Percentiles rank a stretch among this genome's conserved stretches.
Conservation (phyloP, 805 yeast genomes). For the Ogataea chonburiensis region DNA sequence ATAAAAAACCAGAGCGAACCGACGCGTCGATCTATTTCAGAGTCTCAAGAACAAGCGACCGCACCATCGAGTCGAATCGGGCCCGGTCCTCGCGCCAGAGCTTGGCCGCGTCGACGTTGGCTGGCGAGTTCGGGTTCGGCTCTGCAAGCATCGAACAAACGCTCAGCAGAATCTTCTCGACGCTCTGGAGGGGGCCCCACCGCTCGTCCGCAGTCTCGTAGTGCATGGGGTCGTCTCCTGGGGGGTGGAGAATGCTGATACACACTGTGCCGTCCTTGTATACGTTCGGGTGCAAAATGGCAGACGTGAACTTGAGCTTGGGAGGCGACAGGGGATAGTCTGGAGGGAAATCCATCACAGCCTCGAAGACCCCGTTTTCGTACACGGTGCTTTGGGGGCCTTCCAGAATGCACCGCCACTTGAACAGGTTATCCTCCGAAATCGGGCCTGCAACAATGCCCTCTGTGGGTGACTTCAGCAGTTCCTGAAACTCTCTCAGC, state of each 20-base stretch:
- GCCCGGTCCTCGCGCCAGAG: slow-evolving; percentile 85
- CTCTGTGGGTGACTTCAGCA: slow-evolving; percentile 84
- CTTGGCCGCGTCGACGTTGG: slow-evolving; percentile 77
- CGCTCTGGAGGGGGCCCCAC: slow-evolving; percentile 97
- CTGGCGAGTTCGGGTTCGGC: slow-evolving; percentile 95
- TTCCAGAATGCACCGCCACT: slow-evolving; percentile 52
- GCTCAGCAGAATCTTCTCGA: slow-evolving; percentile 91
- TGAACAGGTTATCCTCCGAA: slow-evolving; percentile 50
- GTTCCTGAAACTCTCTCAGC: slow-evolving; percentile 84
- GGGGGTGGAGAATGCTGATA: slow-evolving; percentile 90
- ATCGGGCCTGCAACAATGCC: slow-evolving; percentile 95
- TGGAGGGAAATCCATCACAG: slow-evolving; percentile 44
- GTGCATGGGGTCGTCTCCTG: slow-evolving; percentile 96
- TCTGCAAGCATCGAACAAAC: slow-evolving; percentile 97
- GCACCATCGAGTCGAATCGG: slow-evolving; percentile 64
- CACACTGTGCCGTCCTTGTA: slow-evolving; percentile 95
- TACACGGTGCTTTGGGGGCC: slow-evolving; percentile 59
- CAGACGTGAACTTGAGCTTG: slow-evolving; percentile 61
- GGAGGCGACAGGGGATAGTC: slow-evolving; percentile 67
- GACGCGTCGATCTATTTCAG: slow-evolving; percentile 54
- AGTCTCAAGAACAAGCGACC: slow-evolving; percentile 63
- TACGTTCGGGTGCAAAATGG: slow-evolving; percentile 89
- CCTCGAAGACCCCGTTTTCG: slow-evolving; percentile 53
- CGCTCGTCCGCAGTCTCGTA: slow-evolving; percentile 95
- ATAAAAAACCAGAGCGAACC: background rate